Evolutionary conservation across 192 early-diverging fungal species (phyloP), one percentile per base, ranked within the genome.

Genomic region (Rhizoclosmatium globosum): DNA sequence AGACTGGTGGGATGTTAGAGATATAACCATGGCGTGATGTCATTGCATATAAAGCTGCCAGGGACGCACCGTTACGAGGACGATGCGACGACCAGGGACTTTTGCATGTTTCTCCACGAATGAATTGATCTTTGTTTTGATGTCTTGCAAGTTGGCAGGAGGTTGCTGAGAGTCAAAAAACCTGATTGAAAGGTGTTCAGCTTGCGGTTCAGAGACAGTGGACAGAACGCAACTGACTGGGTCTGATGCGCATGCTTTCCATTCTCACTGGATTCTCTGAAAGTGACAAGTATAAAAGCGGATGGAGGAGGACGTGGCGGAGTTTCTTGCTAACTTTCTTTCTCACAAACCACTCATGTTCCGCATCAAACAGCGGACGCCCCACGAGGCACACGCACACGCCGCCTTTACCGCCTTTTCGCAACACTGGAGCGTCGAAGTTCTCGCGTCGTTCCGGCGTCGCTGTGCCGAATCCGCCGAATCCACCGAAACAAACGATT

Each of bases 1-100:
- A 47, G 87, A 88, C 85, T 87, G 66, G 65, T 46, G 9, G 61
- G 21, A 42, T 59, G 73, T 38, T 38, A 48, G n/a, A 57, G 21
- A 21, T 53, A 17, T n/a, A n/a, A n/a, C n/a, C n/a, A n/a, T n/a
- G n/a, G n/a, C n/a, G n/a, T n/a, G 45, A 31, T 2, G 64, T 31
- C 31, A 31, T 31, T 31, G n/a, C n/a, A 2, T 70, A 0, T 38
- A 2, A 66, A 15, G 74, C 46, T 13, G 64, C 11, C 11, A n/a
- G 58, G 47, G 46, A 38, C 41, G 6, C 23, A 80, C 79, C 31
- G 79, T 80, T 3, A 80, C 79, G 7, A 80, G 65, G 1, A 80
- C 79, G 64, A 80, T 75, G 3, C 65, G 38, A 13, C 79, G 61
- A 6, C 79, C 79, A 38, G 53, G 2, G 1, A 59, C 23, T 39